Conservation (phyloP, 2,329 filamentous ascomycete species). For the Ceratocystis albifundus region DNA sequence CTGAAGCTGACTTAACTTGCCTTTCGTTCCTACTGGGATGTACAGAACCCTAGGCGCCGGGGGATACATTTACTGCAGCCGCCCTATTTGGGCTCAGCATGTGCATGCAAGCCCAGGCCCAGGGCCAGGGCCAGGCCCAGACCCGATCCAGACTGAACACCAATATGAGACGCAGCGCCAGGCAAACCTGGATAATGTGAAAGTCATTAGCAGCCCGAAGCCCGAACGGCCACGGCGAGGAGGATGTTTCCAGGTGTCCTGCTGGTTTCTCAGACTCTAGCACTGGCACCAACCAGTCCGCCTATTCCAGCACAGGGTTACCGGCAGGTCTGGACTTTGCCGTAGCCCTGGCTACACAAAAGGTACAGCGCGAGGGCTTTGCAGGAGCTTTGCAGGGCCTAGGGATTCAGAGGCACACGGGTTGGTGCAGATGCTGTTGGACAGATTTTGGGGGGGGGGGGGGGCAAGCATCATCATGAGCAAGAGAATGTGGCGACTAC, state of each 20-base stretch:
- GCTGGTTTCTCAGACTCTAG: background rate
- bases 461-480: background rate
- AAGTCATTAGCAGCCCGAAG: background rate
- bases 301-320: background rate
- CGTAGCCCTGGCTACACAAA: conserved; percentile 54
- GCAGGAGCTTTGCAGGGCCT: conserved; percentile 48
- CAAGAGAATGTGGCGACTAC: too few species aligned
- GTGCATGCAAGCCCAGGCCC: conserved; percentile 31
- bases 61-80: conserved; percentile 64
- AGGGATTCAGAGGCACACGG: conserved; percentile 26
- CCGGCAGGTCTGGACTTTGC: conserved; percentile 46
- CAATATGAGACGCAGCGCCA: too few species aligned
- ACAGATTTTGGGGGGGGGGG: too few species aligned
- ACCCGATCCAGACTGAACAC: background rate
- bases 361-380: conserved; percentile 58
- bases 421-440: conserved; percentile 1
- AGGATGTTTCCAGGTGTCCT: background rate
- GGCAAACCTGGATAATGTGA: background rate
- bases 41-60: conserved; percentile 59
- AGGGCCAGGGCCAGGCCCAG: conserved; percentile 20
- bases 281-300: too few species aligned
- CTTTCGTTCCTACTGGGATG: conserved; percentile 17
- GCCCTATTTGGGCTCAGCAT: conserved; percentile 49
- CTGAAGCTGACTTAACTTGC: conserved; percentile 1
- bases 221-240: background rate